A percentile compares a stretch with the other conserved stretches of the same genome.
phyloP scores from a whole-genome alignment of 2,329 filamentous ascomycete genomes.

The Colletotrichum gloeosporioides region DNA sequence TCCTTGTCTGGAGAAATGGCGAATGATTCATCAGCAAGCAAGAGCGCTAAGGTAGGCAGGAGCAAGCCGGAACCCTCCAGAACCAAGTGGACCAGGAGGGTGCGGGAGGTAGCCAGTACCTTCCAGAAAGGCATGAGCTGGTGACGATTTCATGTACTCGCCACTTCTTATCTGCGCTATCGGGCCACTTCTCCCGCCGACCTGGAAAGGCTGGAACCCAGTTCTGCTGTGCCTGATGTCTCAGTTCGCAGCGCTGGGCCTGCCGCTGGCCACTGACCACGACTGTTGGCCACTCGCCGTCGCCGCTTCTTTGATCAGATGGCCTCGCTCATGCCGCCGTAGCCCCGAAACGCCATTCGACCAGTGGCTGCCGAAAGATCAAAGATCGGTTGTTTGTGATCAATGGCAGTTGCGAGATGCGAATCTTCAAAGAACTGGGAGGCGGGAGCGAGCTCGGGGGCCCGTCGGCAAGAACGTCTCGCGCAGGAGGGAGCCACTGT shows the following conservation, averaged over 20 bases:
- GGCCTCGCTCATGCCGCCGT: slow-evolving; percentile 15
- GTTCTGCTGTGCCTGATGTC: slow-evolving; percentile 15
- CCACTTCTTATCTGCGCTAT: slow-evolving; percentile 1
- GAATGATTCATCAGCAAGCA: slow-evolving; percentile 42
- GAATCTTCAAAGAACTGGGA: neutral
- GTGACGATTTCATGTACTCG: neutral
- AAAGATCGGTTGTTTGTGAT: neutral
- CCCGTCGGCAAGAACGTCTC: neutral
- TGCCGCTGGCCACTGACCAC: neutral
- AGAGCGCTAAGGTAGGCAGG: slow-evolving; percentile 16
- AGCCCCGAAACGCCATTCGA: neutral
- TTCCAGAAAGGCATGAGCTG: fast-evolving
- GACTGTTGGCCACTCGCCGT: slow-evolving; percentile 13
- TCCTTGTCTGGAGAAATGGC: slow-evolving; percentile 23
- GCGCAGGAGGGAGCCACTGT: neutral
- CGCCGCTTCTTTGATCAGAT: slow-evolving; percentile 22
- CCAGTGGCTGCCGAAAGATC: neutral
- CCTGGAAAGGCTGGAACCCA: slow-evolving; percentile 17
- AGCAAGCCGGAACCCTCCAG: slow-evolving; percentile 42
- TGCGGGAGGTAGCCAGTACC: neutral
- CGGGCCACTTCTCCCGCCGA: neutral
- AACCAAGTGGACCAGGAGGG: slow-evolving; percentile 26
- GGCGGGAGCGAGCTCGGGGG: neutral
- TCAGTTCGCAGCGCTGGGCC: slow-evolving; percentile 6
- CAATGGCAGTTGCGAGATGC: neutral